Percentiles rank a stretch among this genome's conserved stretches.
Evolutionary conservation across 768 basidiomycete genomes (phyloP).

Genomic region (Kwoniella dendrophila): DNA sequence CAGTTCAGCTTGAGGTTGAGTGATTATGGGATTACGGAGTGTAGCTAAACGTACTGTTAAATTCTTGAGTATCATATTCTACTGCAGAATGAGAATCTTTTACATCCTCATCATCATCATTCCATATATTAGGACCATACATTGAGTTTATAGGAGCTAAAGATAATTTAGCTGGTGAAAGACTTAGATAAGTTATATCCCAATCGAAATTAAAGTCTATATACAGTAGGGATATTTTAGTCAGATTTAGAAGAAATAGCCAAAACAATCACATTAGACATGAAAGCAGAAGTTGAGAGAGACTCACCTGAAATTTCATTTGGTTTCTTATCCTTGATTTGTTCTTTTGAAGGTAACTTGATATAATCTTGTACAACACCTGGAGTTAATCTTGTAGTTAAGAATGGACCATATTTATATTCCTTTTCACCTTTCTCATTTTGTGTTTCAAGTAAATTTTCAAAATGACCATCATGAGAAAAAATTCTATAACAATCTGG

Average conservation of each 20-base stretch:
- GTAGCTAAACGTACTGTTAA: background rate
- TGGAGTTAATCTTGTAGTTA: background rate
- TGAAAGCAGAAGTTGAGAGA: no score
- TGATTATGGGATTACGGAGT: background rate
- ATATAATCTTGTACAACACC: background rate
- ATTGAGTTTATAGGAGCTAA: background rate
- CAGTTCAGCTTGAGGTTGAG: background rate
- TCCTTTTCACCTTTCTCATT: background rate
- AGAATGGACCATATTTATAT: slow-evolving; percentile 1
- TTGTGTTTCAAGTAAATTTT: background rate
- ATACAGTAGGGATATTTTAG: background rate
- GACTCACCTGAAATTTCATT: background rate
- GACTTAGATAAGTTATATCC: background rate
- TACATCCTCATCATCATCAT: no score
- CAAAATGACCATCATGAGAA: background rate
- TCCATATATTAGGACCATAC: background rate
- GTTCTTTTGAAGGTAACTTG: background rate
- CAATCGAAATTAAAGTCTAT: background rate
- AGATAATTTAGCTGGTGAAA: background rate
- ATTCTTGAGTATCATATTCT: background rate
- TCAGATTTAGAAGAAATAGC: background rate
- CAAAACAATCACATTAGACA: no score
- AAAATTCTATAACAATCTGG: background rate
- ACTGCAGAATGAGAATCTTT: background rate
- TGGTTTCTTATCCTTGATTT: background rate